Evolutionary conservation across 2,329 filamentous ascomycete species (phyloP).

Genomic region (Penicillium janthinellum): DNA sequence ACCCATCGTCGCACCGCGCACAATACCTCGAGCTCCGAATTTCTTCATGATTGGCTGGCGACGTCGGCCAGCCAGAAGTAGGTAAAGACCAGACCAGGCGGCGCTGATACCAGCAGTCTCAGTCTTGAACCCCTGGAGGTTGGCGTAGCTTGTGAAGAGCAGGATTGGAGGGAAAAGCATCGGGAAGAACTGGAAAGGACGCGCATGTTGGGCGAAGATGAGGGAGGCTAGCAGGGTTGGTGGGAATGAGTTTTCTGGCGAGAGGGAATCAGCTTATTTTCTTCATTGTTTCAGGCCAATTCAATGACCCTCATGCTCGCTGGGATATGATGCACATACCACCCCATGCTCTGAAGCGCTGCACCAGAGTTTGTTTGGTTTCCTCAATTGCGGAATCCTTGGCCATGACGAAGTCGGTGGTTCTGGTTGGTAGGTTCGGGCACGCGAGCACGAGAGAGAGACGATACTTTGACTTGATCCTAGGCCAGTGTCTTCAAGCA

Average conservation of each 20-base stretch:
- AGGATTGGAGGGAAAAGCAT: slow-evolving; percentile 69
- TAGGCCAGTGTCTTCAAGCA: not conserved
- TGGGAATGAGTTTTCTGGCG: slow-evolving; percentile 63
- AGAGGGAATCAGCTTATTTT: not conserved
- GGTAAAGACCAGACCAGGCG: slow-evolving; percentile 66
- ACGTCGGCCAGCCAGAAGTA: slow-evolving; percentile 63
- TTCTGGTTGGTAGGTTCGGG: not conserved
- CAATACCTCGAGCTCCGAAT: slow-evolving; percentile 47
- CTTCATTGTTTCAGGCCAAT: not conserved
- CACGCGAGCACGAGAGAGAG: no score
- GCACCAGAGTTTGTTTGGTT: slow-evolving; percentile 42
- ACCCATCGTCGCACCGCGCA: slow-evolving; percentile 50
- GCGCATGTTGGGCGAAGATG: slow-evolving; percentile 65
- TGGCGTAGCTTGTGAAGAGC: slow-evolving; percentile 67
- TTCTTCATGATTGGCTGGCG: slow-evolving; percentile 51
- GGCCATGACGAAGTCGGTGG: slow-evolving; percentile 31
- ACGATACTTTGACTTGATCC: not conserved
- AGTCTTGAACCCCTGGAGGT: slow-evolving; percentile 62
- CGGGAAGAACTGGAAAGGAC: slow-evolving; percentile 66
- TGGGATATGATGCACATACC: slow-evolving; percentile 33
- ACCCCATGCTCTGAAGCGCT: slow-evolving; percentile 46
- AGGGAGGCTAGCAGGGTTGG: slow-evolving; percentile 67
- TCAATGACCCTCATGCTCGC: not conserved
- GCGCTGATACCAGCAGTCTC: slow-evolving; percentile 66
- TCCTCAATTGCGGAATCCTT: slow-evolving; percentile 34